Evolutionary conservation across 805 yeast genomes (phyloP), one percentile per base, ranked within the genome.

Genomic region (Helenozyma rhizophorensis): DNA sequence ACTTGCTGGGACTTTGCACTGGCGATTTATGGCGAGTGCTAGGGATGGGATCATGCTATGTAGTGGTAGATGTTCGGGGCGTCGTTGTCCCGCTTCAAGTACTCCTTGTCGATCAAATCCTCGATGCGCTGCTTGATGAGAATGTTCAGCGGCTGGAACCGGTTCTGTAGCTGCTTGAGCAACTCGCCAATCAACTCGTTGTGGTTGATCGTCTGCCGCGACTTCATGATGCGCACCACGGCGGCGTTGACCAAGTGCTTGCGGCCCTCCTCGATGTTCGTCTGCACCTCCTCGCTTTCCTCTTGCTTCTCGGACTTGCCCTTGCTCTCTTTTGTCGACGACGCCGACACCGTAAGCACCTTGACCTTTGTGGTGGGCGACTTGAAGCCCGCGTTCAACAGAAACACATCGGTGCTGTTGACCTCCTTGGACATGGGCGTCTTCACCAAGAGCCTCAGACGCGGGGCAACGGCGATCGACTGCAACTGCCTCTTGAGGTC

Each of bases 211-310:
- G 68, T 58, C 45, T 78, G 80, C 21, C 88, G 64, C 1, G 85
- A 71, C 59, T 88, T 88, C 90, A 88, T 80, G n/a, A 81, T 76
- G 32, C 96, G 69, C 4, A 88, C 95, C 35, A 88, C 73, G 0
- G 94, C 93, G 1, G 96, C 95, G 51, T 85, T 93, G 2, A 83
- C 65, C 48, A 80, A 84, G 34, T 70, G 68, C 37, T 76, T 69
- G 36, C 95, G 68, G 4, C 86, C 77, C 44, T 74, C 80, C 24
- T 71, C 70, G 19, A 86, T 65, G 23, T 66, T 60, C n/a, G 69
- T 69, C 53, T 78, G 60, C 0, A 84, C 80, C 33, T 69, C 70
- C 12, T 61, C 59, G 9, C 72, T 57, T 43, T 79, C 84, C 11
- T 62, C 59, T 23, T 76, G 82, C 28, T 68, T 69, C 40, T 76